Evolutionary conservation across 768 basidiomycete species (phyloP), one percentile per base, ranked within the genome.

Genomic region (Boletus patriciae): DNA sequence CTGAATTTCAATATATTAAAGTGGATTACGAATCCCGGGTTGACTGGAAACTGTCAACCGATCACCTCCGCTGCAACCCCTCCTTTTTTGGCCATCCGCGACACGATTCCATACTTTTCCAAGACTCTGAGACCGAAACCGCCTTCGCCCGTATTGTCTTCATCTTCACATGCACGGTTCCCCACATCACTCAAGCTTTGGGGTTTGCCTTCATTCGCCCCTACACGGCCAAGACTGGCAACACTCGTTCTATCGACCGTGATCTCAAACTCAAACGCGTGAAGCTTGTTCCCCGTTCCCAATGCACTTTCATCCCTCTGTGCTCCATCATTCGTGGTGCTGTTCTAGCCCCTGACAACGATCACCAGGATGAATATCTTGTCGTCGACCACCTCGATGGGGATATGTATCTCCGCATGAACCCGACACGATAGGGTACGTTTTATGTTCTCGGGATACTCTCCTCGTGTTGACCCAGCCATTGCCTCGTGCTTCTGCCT

Each of bases 41-140:
- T 31, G 31, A 31, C 31, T 31, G 9, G 31, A 31, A 0, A 48
- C 34, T 2, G 52, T 70, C 10, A 60, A 72, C 57, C 76, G 74
- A 77, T 50, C 60, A 69, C 31, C 60, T 77, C 0, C 55, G 60
- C 3, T 72, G 66, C 58, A 74, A 67, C 52, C 70, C 72, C 9
- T 50, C 45, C 0, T 77, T 77, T 54, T 61, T 66, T 41, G 40
- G 58, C 0, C 19, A 41, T 1, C 66, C 66, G 10, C 64, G 62
- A 0, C 74, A 67, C 34, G 10, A 10, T 31, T 31, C 31, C 31
- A 31, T 31, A 31, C 31, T 31, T 31, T 31, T 31, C 31, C 4
- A 31, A 31, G 31, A 31, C 31, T 31, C 31, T 31, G 31, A 31
- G 31, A 31, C 31, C 10, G 31, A 31, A 63, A 74, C 44, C 68